phyloP scores from a whole-genome alignment of 306 rosid species.

The Oemleria cerasiformis region DNA sequence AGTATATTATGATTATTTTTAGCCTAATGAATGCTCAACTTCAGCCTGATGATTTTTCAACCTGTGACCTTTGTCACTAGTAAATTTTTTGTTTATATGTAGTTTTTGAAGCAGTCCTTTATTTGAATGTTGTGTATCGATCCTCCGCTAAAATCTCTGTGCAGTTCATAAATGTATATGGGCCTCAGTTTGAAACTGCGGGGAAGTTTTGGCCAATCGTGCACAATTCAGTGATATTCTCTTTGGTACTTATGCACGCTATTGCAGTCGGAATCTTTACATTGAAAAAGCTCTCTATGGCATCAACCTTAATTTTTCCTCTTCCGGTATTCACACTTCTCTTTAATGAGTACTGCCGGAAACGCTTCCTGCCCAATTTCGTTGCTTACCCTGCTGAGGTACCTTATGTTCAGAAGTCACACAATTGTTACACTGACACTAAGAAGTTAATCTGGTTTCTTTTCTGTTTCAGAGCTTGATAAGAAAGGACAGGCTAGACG shows the following conservation, averaged over 20 bases:
- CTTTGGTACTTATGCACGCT: constrained; percentile 86
- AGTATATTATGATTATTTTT: too few relatives aligned
- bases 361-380: constrained; percentile 83
- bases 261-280: constrained; percentile 94
- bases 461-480: constrained; percentile 62
- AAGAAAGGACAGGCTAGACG: constrained; percentile 76
- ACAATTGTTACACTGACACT: not conserved
- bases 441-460: constrained; percentile 13
- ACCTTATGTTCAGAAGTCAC: constrained; percentile 24
- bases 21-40: too few relatives aligned
- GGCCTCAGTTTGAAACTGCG: constrained; percentile 71
- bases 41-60: too few relatives aligned
- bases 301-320: constrained; percentile 54
- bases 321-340: constrained; percentile 83
- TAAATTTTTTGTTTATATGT: not conserved
- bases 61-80: too few relatives aligned
- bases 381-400: constrained; percentile 81
- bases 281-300: constrained; percentile 49
- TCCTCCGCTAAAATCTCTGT: constrained; percentile 19
- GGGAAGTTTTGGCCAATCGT: constrained; percentile 92
- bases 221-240: constrained; percentile 78
- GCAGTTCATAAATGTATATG: constrained; percentile 86
- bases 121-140: constrained; percentile 21
- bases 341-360: constrained; percentile 89
- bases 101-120: not conserved